Percentiles rank a stretch among this genome's conserved stretches.
Conservation (phyloP, 2,329 filamentous ascomycete genomes). For the Sarocladiaceae sp. region DNA sequence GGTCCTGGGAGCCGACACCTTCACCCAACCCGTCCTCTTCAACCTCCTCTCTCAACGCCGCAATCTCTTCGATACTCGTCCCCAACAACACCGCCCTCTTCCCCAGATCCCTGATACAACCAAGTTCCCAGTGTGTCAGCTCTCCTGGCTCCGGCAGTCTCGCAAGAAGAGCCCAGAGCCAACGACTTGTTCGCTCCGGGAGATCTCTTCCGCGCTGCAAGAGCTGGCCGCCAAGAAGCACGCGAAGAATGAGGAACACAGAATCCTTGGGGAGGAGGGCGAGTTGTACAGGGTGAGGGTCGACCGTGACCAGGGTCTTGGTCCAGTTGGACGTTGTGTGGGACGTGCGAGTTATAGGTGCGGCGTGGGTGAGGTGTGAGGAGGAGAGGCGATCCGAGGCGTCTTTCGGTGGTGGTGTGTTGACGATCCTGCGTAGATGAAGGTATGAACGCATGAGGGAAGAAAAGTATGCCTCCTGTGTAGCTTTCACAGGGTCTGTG, state of each 20-base stretch:
- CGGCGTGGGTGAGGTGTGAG: conserved; percentile 52
- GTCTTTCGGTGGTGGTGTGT: conserved; percentile 47
- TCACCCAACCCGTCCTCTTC: conserved; percentile 36
- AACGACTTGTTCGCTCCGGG: conserved; percentile 66
- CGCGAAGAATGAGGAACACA: conserved; percentile 61
- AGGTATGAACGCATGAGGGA: conserved; percentile 63
- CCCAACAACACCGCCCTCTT: conserved; percentile 66
- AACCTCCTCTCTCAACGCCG: conserved; percentile 39
- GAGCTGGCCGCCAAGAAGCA: conserved; percentile 62
- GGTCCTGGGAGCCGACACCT: conserved; percentile 39
- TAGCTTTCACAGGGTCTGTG: conserved; percentile 26
- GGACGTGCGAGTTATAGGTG: conserved; percentile 46
- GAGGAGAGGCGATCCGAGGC: conserved; percentile 48
- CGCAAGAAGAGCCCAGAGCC: conserved; percentile 82
- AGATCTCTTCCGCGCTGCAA: conserved; percentile 56
- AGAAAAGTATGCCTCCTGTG: conserved; percentile 64
- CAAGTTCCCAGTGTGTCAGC: conserved; percentile 71
- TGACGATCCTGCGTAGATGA: conserved; percentile 59
- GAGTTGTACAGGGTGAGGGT: conserved; percentile 56
- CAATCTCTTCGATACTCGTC: conserved; percentile 49
- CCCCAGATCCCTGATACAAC: conserved; percentile 72
- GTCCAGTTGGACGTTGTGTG: conserved; percentile 46
- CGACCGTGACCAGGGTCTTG: conserved; percentile 43
- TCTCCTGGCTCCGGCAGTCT: conserved; percentile 70
- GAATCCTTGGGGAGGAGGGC: conserved; percentile 63